Conservation (phyloP, 495 filamentous ascomycete genomes). For the Hypoxylon fuscum region DNA sequence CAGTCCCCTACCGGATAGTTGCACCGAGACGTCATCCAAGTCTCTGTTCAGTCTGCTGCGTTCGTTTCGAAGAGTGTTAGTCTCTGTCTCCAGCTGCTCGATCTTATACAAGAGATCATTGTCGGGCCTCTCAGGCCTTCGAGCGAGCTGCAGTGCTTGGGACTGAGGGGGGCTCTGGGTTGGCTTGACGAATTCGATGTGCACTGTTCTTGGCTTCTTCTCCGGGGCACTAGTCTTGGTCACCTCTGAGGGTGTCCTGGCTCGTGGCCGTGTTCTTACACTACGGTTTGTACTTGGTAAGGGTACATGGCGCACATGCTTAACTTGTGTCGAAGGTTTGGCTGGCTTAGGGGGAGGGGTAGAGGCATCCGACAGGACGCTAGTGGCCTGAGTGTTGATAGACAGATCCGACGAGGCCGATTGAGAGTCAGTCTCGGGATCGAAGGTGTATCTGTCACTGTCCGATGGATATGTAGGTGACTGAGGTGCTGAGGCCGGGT, state of each 20-base stretch:
- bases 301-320: constrained; percentile 46
- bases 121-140: constrained; percentile 42
- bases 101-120: constrained; percentile 49
- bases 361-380: constrained; percentile 46
- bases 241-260: constrained; percentile 40
- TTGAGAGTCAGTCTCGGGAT: constrained; percentile 52
- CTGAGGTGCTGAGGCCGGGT: constrained; percentile 26
- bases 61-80: constrained; percentile 46
- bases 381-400: constrained; percentile 56
- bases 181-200: constrained; percentile 44
- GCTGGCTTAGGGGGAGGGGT: constrained; percentile 42
- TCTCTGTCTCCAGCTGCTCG: constrained; percentile 54
- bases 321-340: constrained; percentile 39
- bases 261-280: constrained; percentile 46
- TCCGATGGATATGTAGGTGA: constrained; percentile 45
- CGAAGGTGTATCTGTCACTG: constrained; percentile 39
- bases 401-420: constrained; percentile 56
- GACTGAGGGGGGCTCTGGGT: constrained; percentile 27
- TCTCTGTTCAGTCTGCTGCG: constrained; percentile 45
- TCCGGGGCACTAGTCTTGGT: constrained; percentile 40
- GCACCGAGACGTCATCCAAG: constrained; percentile 45
- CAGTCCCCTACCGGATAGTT: constrained; percentile 31
- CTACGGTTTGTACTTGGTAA: constrained; percentile 22
- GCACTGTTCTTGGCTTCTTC: constrained; percentile 44
- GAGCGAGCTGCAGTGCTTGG: constrained; percentile 41